phyloP scores from a whole-genome alignment of 2,329 filamentous ascomycete genomes.

The Corynespora cassiicola region DNA sequence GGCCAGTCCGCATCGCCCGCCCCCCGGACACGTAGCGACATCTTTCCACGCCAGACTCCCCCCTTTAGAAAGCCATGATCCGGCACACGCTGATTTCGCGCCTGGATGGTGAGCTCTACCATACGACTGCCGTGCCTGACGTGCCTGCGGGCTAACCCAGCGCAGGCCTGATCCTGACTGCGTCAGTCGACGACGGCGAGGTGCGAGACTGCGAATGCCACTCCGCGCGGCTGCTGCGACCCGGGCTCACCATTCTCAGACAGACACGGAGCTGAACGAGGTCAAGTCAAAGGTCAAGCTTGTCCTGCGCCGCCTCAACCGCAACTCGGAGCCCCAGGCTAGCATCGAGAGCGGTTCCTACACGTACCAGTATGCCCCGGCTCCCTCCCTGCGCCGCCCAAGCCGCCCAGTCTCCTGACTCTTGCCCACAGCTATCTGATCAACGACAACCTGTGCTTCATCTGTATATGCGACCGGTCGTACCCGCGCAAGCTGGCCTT shows the following conservation, averaged over 20 bases:
- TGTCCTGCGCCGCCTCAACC: slow-evolving; percentile 84
- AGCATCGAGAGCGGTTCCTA: slow-evolving; percentile 86
- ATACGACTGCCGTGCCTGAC: slow-evolving; percentile 11
- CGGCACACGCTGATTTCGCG: slow-evolving; percentile 85
- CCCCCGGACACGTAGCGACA: slow-evolving; percentile 1
- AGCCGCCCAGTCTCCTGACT: neutral
- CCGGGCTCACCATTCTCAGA: slow-evolving; percentile 47
- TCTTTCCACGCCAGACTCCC: neutral
- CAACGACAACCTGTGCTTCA: slow-evolving; percentile 81
- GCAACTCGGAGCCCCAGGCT: slow-evolving; percentile 88
- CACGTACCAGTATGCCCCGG: slow-evolving; percentile 76
- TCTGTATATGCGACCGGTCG: slow-evolving; percentile 90
- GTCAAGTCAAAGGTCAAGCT: slow-evolving; percentile 92
- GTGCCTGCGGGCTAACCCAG: slow-evolving; percentile 21
- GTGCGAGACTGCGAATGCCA: slow-evolving; percentile 47
- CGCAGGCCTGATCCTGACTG: slow-evolving; percentile 89
- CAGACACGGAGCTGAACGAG: slow-evolving; percentile 79
- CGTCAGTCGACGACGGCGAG: slow-evolving; percentile 90
- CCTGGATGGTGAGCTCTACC: slow-evolving; percentile 72
- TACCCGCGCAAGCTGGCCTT: slow-evolving; percentile 99
- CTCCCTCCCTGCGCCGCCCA: neutral
- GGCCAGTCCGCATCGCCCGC: neutral
- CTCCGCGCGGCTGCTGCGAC: slow-evolving; percentile 5
- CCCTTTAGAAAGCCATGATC: slow-evolving; percentile 2
- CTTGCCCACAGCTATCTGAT: slow-evolving; percentile 75